phyloP scores from a whole-genome alignment of 2,329 filamentous ascomycete species.

The Aureobasidium lini region DNA sequence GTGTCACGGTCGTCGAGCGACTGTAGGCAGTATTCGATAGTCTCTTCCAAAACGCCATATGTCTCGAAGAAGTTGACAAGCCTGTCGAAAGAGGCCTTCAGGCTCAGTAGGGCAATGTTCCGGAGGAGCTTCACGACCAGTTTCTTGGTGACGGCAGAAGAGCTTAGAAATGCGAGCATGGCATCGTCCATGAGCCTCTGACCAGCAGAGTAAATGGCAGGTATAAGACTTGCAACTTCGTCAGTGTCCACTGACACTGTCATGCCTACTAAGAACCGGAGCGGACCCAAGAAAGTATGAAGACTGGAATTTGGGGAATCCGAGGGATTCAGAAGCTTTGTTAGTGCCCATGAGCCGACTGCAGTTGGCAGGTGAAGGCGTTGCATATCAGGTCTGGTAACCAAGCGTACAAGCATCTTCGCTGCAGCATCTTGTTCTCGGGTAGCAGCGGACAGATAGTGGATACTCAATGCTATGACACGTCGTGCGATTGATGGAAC shows the following conservation, averaged over 20 bases:
- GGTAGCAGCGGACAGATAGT: slow-evolving; percentile 65
- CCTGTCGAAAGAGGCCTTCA: slow-evolving; percentile 35
- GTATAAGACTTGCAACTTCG: slow-evolving; percentile 61
- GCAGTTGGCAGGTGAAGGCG: slow-evolving; percentile 59
- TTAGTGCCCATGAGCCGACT: slow-evolving; percentile 64
- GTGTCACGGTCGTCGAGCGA: slow-evolving; percentile 80
- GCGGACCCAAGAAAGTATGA: slow-evolving; percentile 69
- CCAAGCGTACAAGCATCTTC: slow-evolving; percentile 68
- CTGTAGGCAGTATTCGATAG: slow-evolving; percentile 74
- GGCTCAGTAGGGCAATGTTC: slow-evolving; percentile 59
- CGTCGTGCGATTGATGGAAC: slow-evolving; percentile 65
- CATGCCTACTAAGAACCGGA: slow-evolving; percentile 73
- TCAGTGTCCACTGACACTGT: slow-evolving; percentile 64
- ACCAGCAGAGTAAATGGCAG: slow-evolving; percentile 57
- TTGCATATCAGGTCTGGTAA: slow-evolving; percentile 85
- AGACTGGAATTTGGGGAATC: slow-evolving; percentile 43
- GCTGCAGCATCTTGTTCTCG: slow-evolving; percentile 90
- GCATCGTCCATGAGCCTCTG: slow-evolving; percentile 51
- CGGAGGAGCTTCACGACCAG: slow-evolving; percentile 78
- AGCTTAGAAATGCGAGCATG: slow-evolving; percentile 50
- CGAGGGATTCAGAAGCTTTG: slow-evolving; percentile 45
- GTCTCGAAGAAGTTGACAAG: slow-evolving; percentile 28
- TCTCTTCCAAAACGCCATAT: slow-evolving; percentile 55
- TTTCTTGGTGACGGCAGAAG: slow-evolving; percentile 75
- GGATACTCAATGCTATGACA: slow-evolving; percentile 62